These are phyloP conservation scores for Trypanosoma mega DNA, from an alignment of 208 protist genomes.

Conservation along the genomic window DNA sequence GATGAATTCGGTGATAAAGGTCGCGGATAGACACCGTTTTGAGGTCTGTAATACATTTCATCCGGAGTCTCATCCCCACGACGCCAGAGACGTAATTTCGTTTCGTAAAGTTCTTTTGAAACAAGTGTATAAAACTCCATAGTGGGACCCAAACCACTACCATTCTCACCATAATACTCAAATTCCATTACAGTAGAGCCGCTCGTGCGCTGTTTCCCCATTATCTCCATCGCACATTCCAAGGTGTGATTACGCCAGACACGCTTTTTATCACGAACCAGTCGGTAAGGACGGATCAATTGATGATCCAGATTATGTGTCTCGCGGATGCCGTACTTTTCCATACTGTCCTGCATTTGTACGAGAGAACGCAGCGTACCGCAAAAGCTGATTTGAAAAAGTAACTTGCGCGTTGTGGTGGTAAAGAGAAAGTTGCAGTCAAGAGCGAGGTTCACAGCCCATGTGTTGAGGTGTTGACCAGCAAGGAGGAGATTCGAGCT, in stretches of 20 bases:
- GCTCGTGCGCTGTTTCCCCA: constrained; percentile 36
- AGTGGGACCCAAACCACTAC: constrained; percentile 87
- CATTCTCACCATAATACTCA: constrained; percentile 89
- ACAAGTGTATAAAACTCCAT: constrained; percentile 91
- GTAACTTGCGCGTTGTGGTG: constrained; percentile 59
- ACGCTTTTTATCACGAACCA: constrained; percentile 42
- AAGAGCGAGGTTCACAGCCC: constrained; percentile 77
- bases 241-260: constrained; percentile 54
- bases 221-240: constrained; percentile 62
- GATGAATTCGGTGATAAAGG: constrained; percentile 32
- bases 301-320: constrained; percentile 18
- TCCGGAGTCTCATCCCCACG: constrained; percentile 36
- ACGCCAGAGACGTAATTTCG: constrained; percentile 60
- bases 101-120: constrained; percentile 57
- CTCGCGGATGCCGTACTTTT: constrained; percentile 33
- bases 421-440: constrained; percentile 86
- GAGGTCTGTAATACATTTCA: constrained; percentile 49
- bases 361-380: constrained; percentile 53
- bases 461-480: constrained; percentile 69
- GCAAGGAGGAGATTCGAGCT: constrained; percentile 71
- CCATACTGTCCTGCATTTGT: constrained; percentile 50
- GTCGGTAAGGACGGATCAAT: constrained; percentile 21
- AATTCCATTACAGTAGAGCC: constrained; percentile 71
- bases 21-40: constrained; percentile 62
- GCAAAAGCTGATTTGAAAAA: constrained; percentile 84